These are phyloP conservation scores for Lachnellula subtilissima DNA, from an alignment of 2,329 filamentous ascomycete genomes.

Conservation along the genomic window DNA sequence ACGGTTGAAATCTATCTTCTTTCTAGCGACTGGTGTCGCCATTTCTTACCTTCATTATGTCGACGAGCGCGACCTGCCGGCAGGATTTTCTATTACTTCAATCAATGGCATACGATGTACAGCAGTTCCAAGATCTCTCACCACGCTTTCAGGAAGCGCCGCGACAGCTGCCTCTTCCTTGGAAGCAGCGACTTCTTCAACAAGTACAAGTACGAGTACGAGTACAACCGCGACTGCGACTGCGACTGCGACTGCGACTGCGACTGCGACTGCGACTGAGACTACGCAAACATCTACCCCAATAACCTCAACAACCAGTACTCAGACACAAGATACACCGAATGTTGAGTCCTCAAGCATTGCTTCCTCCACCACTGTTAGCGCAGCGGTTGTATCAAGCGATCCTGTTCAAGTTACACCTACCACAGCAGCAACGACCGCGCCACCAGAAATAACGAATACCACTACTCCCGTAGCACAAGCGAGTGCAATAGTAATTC, in stretches of 20 bases:
- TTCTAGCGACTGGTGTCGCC: conserved; percentile 24
- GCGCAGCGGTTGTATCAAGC: background rate
- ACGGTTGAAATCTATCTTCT: conserved; percentile 23
- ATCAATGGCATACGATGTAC: conserved; percentile 50
- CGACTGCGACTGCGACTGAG: conserved; percentile 3
- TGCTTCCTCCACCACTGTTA: background rate
- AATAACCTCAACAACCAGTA: background rate
- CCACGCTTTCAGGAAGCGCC: conserved; percentile 16
- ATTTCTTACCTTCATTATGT: conserved; percentile 36
- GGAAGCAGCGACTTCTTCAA: background rate
- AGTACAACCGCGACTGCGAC: conserved; percentile 2
- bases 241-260: conserved; percentile 2
- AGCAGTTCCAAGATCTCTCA: conserved; percentile 41
- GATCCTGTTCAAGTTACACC: conserved; percentile 3
- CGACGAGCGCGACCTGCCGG: conserved; percentile 35
- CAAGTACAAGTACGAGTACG: conserved; percentile 1
- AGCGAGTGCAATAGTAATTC: background rate
- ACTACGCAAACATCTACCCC: background rate
- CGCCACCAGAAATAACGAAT: conserved; percentile 15
- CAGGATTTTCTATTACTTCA: conserved; percentile 45
- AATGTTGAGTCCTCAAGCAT: background rate
- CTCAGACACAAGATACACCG: background rate
- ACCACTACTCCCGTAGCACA: conserved; percentile 3
- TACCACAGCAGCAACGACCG: conserved; percentile 15
- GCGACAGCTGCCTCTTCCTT: conserved; percentile 9